Evolutionary conservation across 2,329 filamentous ascomycete genomes (phyloP).

Genomic region (Chaetoscypha palmicola): DNA sequence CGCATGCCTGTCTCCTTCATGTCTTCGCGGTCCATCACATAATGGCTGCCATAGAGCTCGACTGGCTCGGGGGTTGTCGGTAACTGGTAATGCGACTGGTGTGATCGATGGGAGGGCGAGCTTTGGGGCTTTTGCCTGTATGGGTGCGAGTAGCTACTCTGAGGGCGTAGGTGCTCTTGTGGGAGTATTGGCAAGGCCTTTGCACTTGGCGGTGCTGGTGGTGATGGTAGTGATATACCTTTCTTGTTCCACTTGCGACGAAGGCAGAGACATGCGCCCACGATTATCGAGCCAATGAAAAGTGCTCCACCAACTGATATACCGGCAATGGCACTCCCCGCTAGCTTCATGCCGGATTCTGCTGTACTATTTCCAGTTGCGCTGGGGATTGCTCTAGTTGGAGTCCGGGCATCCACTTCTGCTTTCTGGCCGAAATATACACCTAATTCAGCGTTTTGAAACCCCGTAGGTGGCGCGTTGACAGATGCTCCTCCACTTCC

Average conservation of each 20-base stretch:
- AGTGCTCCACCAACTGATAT: constrained; percentile 36
- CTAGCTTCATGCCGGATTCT: constrained; percentile 18
- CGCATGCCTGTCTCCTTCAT: background rate
- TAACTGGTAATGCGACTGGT: constrained; percentile 2
- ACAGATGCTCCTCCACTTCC: constrained; percentile 45
- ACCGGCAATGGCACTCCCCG: constrained; percentile 37
- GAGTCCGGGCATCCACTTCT: constrained; percentile 38
- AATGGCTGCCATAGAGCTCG: constrained; percentile 8
- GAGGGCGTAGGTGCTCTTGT: constrained; percentile 3
- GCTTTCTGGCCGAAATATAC: constrained; percentile 48
- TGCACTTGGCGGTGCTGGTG: background rate
- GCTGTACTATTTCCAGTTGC: constrained; percentile 22
- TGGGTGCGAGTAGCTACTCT: constrained; percentile 3
- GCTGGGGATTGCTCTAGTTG: constrained; percentile 37
- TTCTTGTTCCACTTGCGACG: constrained; percentile 14
- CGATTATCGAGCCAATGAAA: constrained; percentile 26
- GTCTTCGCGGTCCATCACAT: background rate
- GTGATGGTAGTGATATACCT: background rate
- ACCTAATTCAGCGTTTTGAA: constrained; percentile 43
- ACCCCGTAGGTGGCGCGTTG: constrained; percentile 42
- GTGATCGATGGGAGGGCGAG: background rate
- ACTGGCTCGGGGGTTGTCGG: constrained; percentile 8
- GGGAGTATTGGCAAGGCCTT: constrained; percentile 1
- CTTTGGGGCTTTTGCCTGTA: background rate
- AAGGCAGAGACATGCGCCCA: constrained; percentile 30